Percentiles rank a stretch among this genome's conserved stretches.
phyloP scores from a whole-genome alignment of 345 rosid genomes.

The Abelmoschus esculentus region DNA sequence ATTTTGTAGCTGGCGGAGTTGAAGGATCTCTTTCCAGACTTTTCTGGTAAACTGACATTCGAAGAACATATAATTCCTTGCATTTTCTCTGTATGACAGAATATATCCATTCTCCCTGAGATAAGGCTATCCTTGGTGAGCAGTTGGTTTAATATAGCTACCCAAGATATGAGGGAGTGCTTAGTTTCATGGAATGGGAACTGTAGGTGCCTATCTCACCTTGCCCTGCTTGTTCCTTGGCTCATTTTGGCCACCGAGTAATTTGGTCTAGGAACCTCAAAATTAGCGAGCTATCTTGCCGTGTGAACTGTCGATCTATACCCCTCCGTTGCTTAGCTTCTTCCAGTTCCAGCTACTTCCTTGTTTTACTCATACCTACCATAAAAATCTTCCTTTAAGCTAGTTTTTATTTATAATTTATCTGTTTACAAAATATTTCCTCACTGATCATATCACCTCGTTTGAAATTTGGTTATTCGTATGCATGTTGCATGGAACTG shows the following conservation, averaged over 20 bases:
- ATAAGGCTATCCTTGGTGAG: not conserved
- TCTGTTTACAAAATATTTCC: not conserved
- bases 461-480: constrained; percentile 1
- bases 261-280: too few relatives aligned
- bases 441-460: not conserved
- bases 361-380: not conserved
- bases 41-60: not conserved
- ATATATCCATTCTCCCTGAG: not conserved
- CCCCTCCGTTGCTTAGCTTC: not conserved
- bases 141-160: not conserved
- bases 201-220: too few relatives aligned
- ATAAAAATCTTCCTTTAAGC: not conserved
- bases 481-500: not conserved
- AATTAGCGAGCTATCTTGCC: not conserved
- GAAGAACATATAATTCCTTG: not conserved
- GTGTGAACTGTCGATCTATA: not conserved
- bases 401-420: not conserved
- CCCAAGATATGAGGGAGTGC: not conserved
- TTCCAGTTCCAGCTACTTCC: not conserved
- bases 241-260: too few relatives aligned
- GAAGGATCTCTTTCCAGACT: not conserved
- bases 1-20: not conserved
- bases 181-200: not conserved
- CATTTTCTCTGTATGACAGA: not conserved
- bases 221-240: too few relatives aligned